These are phyloP conservation scores for Dactylellina parvicollis DNA, from an alignment of 2,329 filamentous ascomycete species.

Conservation along the genomic window DNA sequence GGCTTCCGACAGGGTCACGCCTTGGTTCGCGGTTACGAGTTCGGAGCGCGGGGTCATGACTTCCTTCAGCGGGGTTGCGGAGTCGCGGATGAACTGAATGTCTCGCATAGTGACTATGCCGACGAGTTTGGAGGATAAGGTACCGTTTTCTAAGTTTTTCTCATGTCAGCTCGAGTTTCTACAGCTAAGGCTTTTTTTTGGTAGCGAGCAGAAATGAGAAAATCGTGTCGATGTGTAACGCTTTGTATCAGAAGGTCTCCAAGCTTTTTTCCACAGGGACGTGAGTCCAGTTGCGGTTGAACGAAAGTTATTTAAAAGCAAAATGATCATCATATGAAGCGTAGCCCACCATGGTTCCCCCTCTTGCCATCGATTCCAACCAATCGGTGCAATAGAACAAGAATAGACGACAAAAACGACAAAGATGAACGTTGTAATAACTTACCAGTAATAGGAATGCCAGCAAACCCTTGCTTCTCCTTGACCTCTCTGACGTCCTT, in stretches of 20 bases:
- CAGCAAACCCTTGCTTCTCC: constrained; percentile 98
- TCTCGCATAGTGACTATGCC: constrained; percentile 98
- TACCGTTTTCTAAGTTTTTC: constrained; percentile 77
- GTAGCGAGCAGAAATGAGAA: constrained; percentile 27
- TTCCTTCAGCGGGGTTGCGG: constrained; percentile 76
- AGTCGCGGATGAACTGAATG: constrained; percentile 90
- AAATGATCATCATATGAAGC: constrained; percentile 80
- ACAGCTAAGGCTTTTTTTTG: background rate
- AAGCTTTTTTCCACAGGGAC: constrained; percentile 78
- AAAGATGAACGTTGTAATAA: constrained; percentile 58
- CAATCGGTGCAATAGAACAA: background rate
- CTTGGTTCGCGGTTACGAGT: constrained; percentile 84
- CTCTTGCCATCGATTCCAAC: background rate
- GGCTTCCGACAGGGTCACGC: constrained; percentile 85
- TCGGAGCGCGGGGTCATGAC: constrained; percentile 87
- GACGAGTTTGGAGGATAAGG: constrained; percentile 91
- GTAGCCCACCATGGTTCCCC: constrained; percentile 12
- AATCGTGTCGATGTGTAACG: constrained; percentile 55
- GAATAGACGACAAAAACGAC: background rate
- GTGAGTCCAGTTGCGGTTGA: constrained; percentile 91
- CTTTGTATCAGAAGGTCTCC: constrained; percentile 53
- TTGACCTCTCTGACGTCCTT: constrained; percentile 91
- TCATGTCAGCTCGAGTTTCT: constrained; percentile 29
- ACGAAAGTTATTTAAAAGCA: constrained; percentile 97
- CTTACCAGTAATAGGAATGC: constrained; percentile 98